Evolutionary conservation across 75 land plant species (phyloP).

Genomic region (Selaginella moellendorffii): DNA sequence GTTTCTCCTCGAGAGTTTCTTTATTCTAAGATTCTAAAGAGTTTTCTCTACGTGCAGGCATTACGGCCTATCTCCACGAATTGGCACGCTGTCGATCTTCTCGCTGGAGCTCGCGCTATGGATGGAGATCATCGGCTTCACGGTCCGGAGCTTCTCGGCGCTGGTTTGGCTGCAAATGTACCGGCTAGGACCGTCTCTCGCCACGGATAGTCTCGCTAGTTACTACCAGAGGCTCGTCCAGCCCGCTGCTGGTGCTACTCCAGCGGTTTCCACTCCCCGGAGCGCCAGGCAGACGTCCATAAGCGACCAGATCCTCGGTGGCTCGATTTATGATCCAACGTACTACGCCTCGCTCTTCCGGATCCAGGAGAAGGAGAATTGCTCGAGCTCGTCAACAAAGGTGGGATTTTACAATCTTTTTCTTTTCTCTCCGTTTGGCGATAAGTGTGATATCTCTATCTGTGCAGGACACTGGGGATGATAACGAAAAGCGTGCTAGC

Average conservation of each 20-base stretch:
- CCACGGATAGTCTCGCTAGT: no score
- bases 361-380: neutral
- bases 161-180: constrained; percentile 88
- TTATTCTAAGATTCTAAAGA: no score
- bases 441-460: no score
- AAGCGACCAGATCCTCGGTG: constrained; percentile 43
- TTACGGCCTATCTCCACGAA: no score
- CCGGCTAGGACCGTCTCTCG: constrained; percentile 47
- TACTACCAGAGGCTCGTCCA: neutral
- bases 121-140: constrained; percentile 70
- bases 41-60: no score
- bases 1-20: no score
- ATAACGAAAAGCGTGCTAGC: no score
- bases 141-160: constrained; percentile 54
- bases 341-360: constrained; percentile 57
- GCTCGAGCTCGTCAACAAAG: no score
- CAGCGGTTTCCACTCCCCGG: neutral
- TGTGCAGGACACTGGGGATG: no score
- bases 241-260: neutral
- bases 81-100: constrained; percentile 33
- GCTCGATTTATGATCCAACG: constrained; percentile 81
- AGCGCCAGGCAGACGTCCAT: constrained; percentile 12
- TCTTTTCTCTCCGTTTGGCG: no score
- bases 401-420: no score
- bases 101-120: constrained; percentile 52